phyloP scores from a whole-genome alignment of 352 stramenopile species.

The Globisporangium canariense region DNA sequence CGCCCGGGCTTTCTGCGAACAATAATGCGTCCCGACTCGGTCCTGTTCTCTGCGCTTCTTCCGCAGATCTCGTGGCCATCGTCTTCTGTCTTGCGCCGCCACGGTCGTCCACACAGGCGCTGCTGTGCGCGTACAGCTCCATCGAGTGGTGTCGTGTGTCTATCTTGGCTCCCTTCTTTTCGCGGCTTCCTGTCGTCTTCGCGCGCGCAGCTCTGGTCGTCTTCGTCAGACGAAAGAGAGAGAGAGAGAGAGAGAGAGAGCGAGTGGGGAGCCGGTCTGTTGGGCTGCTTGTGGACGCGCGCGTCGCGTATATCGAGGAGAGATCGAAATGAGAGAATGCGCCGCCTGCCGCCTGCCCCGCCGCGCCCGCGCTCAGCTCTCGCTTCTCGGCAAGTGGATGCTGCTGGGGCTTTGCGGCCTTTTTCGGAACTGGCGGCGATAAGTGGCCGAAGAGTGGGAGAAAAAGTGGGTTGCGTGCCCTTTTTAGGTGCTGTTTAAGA shows the following conservation, averaged over 20 bases:
- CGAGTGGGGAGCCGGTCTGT: neutral
- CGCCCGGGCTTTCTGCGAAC: neutral
- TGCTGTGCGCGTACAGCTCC: conserved; percentile 11
- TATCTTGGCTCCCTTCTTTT: neutral
- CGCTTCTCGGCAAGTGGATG: neutral
- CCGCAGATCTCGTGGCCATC: conserved; percentile 9
- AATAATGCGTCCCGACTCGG: neutral
- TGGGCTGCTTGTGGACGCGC: neutral
- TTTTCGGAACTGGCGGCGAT: conserved; percentile 5
- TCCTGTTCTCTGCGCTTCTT: neutral
- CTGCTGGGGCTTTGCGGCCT: neutral
- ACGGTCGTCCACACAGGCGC: conserved; percentile 7
- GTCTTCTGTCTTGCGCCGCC: conserved; percentile 1
- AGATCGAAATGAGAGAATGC: conserved; percentile 1
- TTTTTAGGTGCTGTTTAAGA: neutral
- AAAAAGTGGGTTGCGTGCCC: neutral
- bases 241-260: neutral
- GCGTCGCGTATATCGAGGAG: neutral
- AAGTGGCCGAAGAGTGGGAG: conserved; percentile 9
- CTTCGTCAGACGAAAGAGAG: neutral
- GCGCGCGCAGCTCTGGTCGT: neutral
- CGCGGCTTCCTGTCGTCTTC: neutral
- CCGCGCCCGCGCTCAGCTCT: neutral
- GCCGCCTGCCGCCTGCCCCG: neutral
- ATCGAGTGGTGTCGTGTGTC: conserved; percentile 1